phyloP scores from a whole-genome alignment of 2,329 filamentous ascomycete species.

The Juglanconis sp. region DNA sequence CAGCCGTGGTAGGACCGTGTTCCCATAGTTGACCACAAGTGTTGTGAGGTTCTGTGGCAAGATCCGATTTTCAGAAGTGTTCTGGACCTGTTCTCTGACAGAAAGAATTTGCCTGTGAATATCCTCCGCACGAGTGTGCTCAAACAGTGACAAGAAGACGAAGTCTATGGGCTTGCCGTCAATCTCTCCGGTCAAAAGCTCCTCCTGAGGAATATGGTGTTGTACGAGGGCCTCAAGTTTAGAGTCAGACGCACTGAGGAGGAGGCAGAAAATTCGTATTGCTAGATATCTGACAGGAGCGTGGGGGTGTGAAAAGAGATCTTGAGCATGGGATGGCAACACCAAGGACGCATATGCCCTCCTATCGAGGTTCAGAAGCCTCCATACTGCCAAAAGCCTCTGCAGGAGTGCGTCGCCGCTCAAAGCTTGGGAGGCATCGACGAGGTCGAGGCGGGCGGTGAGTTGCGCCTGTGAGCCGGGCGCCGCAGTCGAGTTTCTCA shows the following conservation, averaged over 20 bases:
- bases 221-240: slow-evolving; percentile 70
- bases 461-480: background rate
- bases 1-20: slow-evolving; percentile 65
- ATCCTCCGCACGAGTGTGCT: slow-evolving; percentile 51
- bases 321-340: slow-evolving; percentile 64
- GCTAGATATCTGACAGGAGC: slow-evolving; percentile 73
- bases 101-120: slow-evolving; percentile 33
- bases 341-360: slow-evolving; percentile 63
- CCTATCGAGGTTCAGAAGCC: slow-evolving; percentile 74
- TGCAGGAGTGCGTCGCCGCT: slow-evolving; percentile 24
- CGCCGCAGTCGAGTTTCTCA: slow-evolving; percentile 23
- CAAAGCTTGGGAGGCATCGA: background rate
- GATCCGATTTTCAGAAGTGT: background rate
- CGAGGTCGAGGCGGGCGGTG: slow-evolving; percentile 6
- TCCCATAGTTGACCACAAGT: slow-evolving; percentile 63
- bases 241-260: slow-evolving; percentile 75
- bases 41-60: slow-evolving; percentile 48
- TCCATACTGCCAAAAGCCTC: slow-evolving; percentile 68
- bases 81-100: slow-evolving; percentile 3
- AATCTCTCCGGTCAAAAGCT: slow-evolving; percentile 65
- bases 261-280: slow-evolving; percentile 74
- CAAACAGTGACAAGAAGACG: slow-evolving; percentile 62
- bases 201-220: slow-evolving; percentile 59
- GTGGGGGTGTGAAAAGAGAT: slow-evolving; percentile 60
- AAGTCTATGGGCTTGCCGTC: slow-evolving; percentile 78